Base-by-base conservation (phyloP, 768 basidiomycete species). In the Suillus sp. region DNA sequence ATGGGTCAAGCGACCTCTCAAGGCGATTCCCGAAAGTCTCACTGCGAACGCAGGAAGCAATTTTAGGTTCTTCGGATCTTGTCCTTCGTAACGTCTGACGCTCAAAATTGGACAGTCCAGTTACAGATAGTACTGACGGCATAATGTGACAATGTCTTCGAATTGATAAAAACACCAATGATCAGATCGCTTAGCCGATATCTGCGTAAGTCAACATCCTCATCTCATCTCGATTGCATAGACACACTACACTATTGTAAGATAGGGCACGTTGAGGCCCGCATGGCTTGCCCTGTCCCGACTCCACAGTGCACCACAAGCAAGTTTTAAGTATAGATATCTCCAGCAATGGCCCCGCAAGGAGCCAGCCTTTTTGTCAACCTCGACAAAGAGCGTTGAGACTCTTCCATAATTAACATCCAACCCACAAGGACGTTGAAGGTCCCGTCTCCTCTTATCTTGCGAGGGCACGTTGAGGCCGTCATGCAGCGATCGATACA, bases 381-480 rank as follows among this genome's bases (percentile, higher is more conserved):
- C 73, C 71, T 63, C 69, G 53, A 77, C 77, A 74, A 75, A 80
- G 78, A 81, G 79, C 72, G 70, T 69, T 67, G 72, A 80, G 78
- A 80, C 79, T 78, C 80, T 82, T 81, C 79, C 79, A 81, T 79
- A 80, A 76, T 82, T 77, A 81, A 80, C 79, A 71, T 76, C 73
- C 73, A 71, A 57, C 67, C 66, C 66, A 66, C 74, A 73, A 82
- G 85, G 83, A 86, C 83, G 84, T 87, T 87, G 83, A 86, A 87
- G 83, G 84, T 85, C 86, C 83, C 78, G 79, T 72, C 81, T 78
- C 80, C 78, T 78, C 80, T 78, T 75, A 73, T 72, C 75, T 80
- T 80, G 82, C 83, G 81, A 86, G 83, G 86, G 87, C 87, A 80
- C 88, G 88, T 90, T 90, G 88, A 90, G 88, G 88, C 88, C 88